Evolutionary conservation across 2,329 filamentous ascomycete species (phyloP), one percentile per base, ranked within the genome.

Genomic region (Allantophomopsis lycopodina): DNA sequence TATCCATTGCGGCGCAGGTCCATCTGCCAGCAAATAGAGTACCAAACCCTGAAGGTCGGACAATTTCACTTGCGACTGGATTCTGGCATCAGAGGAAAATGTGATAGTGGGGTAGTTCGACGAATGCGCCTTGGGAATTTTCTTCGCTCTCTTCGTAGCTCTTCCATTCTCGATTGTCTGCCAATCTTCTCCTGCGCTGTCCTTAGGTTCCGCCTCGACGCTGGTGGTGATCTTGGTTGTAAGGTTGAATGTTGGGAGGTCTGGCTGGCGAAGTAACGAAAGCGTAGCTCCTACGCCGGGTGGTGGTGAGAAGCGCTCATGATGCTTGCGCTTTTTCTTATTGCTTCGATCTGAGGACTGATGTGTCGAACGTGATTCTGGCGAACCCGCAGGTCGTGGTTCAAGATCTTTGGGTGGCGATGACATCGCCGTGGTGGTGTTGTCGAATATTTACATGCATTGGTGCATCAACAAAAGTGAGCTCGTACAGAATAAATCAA

Each of bases 1-100:
- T 35, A 82, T 66, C 73, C 78, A 83, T 49, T 78, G 72, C 12
- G 78, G 78, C 2, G 72, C 68, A 2, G 68, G 53, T 11, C 76
- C 77, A 52, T 83, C 76, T 44, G 78, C 74, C 42, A 80, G 73
- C 42, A 83, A 68, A 56, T 82, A 83, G 10, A 79, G 63, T 18
- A 79, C 65, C 34, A 83, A 60, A 45, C 71, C 73, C 50, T 79
- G 76, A 39, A 83, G 56, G 44, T 77, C 71, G 43, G 68, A 69
- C 35, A 82, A 63, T 44, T 73, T 72, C 55, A 82, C 70, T 57
- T 73, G 75, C 44, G 67, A 65, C 48, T 76, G 69, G 6, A 83
- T 62, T 48, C 73, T 70, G 14, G 71, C 67, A 41, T 70, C 48
- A 31, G 65, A 55, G 14, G 73, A 72, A 49, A 79, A 77, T 15